These are phyloP conservation scores for Cokeromyces recurvatus DNA, from an alignment of 371 early-diverging fungal genomes.

Conservation along the genomic window DNA sequence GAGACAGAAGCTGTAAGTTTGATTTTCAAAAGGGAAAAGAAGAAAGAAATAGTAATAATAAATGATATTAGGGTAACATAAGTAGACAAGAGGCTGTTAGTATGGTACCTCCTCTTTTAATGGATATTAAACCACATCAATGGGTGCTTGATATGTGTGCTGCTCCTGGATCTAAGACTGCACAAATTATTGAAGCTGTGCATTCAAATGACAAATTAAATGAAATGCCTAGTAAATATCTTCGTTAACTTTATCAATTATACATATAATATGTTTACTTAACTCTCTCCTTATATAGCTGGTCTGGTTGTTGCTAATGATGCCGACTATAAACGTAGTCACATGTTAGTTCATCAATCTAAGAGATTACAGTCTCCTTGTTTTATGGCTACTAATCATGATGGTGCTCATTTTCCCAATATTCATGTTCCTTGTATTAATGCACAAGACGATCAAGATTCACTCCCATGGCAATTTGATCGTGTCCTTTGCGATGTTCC, in stretches of 20 bases:
- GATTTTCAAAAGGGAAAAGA: background rate
- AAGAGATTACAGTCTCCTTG: constrained; percentile 90
- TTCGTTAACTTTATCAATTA: too few relatives aligned
- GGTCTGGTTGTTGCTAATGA: constrained; percentile 99
- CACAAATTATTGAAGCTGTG: constrained; percentile 90
- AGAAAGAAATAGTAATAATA: too few relatives aligned
- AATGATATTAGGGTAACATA: constrained; percentile 75
- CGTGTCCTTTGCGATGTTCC: constrained; percentile 98
- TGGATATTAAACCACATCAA: constrained; percentile 92
- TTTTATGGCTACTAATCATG: constrained; percentile 95
- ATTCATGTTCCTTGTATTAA: constrained; percentile 41
- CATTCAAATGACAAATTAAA: constrained; percentile 64
- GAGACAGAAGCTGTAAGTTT: constrained; percentile 82
- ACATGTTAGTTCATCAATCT: constrained; percentile 95
- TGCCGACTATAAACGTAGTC: constrained; percentile 84
- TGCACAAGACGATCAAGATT: background rate
- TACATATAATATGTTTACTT: background rate
- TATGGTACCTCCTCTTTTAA: constrained; percentile 96
- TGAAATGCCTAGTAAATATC: constrained; percentile 56
- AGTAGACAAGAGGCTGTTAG: constrained; percentile 97
- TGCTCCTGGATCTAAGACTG: constrained; percentile 89
- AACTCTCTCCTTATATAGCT: too few relatives aligned
- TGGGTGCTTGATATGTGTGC: constrained; percentile 88
- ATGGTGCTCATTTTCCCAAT: constrained; percentile 90
- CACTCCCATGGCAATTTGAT: constrained; percentile 74